Percentiles rank a stretch among this genome's conserved stretches.
These are phyloP conservation scores for Yarrowia porcina DNA, from an alignment of 805 yeast species.

Conservation along the genomic window DNA sequence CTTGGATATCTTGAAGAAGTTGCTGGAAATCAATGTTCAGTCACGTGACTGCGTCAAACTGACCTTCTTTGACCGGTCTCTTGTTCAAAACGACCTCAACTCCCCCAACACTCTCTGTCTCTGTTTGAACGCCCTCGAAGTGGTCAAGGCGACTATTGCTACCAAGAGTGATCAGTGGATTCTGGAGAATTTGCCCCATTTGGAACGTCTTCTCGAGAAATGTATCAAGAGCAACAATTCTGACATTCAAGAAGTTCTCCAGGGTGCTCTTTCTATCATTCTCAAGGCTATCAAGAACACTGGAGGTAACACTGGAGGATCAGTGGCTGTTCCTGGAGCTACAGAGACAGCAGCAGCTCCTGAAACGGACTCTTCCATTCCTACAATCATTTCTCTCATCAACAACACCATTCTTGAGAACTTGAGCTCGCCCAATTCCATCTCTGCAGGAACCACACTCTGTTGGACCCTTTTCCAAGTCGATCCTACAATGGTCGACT, in stretches of 20 bases:
- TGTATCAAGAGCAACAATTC: slow-evolving; percentile 78
- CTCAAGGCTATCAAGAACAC: slow-evolving; percentile 55
- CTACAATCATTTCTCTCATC: slow-evolving; percentile 57
- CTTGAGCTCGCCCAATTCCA: slow-evolving; percentile 63
- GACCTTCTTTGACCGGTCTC: slow-evolving; percentile 81
- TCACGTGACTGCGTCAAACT: slow-evolving; percentile 52
- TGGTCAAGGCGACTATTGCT: slow-evolving; percentile 74
- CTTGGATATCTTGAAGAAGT: slow-evolving; percentile 66
- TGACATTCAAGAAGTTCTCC: slow-evolving; percentile 75
- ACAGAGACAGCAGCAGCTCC: slow-evolving; percentile 45
- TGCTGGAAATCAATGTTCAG: slow-evolving; percentile 58
- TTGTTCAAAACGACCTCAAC: slow-evolving; percentile 73
- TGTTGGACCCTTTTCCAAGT: slow-evolving; percentile 65
- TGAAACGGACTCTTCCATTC: slow-evolving; percentile 53
- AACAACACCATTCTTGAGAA: slow-evolving; percentile 75
- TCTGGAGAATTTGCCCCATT: slow-evolving; percentile 59
- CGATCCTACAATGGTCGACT: slow-evolving; percentile 70
- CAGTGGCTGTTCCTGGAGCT: slow-evolving; percentile 25
- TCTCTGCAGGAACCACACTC: slow-evolving; percentile 77
- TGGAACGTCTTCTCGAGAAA: slow-evolving; percentile 74
- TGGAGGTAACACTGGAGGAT: not conserved
- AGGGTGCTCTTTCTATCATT: slow-evolving; percentile 67
- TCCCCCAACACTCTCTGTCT: slow-evolving; percentile 60
- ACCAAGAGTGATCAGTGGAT: slow-evolving; percentile 81
- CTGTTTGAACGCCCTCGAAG: slow-evolving; percentile 88